Conservation (phyloP, 495 filamentous ascomycete genomes). For the Neurospora sp. region DNA sequence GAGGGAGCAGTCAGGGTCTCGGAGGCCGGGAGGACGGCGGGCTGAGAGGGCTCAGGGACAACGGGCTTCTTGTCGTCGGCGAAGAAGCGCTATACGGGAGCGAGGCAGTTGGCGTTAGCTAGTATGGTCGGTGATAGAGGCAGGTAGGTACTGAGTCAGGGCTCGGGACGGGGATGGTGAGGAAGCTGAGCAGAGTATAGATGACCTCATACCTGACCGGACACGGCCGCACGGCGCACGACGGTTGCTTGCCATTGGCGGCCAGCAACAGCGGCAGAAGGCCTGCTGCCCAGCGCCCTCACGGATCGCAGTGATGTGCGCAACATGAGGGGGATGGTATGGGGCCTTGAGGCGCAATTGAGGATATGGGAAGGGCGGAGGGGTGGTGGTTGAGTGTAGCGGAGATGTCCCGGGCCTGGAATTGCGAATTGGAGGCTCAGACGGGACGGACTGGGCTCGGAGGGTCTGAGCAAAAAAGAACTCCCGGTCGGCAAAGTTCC, state of each 20-base stretch:
- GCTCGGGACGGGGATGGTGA: neutral
- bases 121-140: conserved; percentile 3
- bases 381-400: conserved; percentile 26
- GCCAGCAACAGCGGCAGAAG: conserved; percentile 33
- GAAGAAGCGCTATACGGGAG: conserved; percentile 41
- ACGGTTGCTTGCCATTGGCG: conserved; percentile 48
- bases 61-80: conserved; percentile 46
- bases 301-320: conserved; percentile 53
- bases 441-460: neutral
- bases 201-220: conserved; percentile 24
- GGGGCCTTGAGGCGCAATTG: conserved; percentile 31
- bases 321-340: conserved; percentile 54
- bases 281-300: conserved; percentile 42
- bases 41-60: conserved; percentile 34
- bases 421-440: conserved; percentile 13
- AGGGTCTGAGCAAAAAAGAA: conserved; percentile 26
- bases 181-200: neutral
- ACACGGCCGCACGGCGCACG: conserved; percentile 18
- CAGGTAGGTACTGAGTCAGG: neutral
- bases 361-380: conserved; percentile 7
- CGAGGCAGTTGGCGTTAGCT: neutral
- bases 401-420: conserved; percentile 19
- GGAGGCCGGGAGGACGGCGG: conserved; percentile 47
- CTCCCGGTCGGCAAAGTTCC: conserved; percentile 25
- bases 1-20: conserved; percentile 43